Evolutionary conservation across 1,284 basidiomycete species (phyloP).

Genomic region (Fistulinella cinereoalba): DNA sequence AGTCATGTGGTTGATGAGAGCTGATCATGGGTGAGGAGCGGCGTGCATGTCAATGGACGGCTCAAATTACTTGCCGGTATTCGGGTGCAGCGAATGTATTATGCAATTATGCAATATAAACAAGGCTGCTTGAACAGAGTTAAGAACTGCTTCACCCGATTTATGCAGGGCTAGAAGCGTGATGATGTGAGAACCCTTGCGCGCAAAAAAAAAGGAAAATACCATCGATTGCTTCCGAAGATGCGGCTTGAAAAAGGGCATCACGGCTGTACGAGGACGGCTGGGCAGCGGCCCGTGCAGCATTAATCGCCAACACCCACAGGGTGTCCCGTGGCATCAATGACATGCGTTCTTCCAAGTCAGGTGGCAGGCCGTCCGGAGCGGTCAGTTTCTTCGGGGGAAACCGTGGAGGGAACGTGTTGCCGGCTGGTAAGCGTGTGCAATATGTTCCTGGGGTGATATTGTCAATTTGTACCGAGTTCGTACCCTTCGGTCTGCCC

Average conservation of each 20-base stretch:
- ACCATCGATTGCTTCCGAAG: neutral
- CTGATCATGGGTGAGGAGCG: neutral
- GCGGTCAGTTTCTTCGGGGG: neutral
- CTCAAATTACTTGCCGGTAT: neutral
- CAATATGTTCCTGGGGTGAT: neutral
- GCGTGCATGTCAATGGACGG: conserved; percentile 3
- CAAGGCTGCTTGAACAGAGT: no score
- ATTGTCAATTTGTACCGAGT: neutral
- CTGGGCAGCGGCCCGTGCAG: neutral
- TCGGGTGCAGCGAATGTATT: neutral
- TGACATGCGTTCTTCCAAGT: neutral
- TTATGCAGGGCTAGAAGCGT: conserved; percentile 2
- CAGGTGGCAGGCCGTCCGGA: neutral
- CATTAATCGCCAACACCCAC: neutral
- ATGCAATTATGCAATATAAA: no score
- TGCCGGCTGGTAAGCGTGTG: neutral
- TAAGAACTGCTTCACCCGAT: conserved; percentile 3
- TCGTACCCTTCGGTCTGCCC: neutral
- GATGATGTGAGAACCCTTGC: neutral
- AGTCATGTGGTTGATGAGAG: conserved; percentile 6
- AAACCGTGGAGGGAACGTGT: neutral
- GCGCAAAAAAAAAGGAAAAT: neutral
- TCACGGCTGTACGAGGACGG: conserved; percentile 1
- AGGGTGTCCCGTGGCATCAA: conserved; percentile 1
- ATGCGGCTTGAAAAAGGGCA: neutral